phyloP scores from a whole-genome alignment of 805 yeast species.

The Clavispora vitiphila region DNA sequence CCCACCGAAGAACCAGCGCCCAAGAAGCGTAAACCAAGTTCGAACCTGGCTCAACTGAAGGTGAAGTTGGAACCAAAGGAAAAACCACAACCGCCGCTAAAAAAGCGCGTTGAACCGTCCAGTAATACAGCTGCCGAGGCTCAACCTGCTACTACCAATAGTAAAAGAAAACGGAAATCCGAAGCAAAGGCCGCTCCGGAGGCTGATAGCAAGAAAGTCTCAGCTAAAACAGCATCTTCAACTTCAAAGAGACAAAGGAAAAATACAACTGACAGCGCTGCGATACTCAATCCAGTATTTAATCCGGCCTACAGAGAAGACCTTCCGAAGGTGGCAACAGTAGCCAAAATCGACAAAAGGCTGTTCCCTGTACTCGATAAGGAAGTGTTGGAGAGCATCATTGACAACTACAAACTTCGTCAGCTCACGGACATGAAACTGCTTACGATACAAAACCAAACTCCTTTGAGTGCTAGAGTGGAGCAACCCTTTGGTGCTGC shows the following conservation, averaged over 20 bases:
- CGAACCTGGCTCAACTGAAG: slow-evolving; percentile 2
- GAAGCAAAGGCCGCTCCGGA: background rate
- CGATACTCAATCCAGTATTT: slow-evolving; percentile 15
- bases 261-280: slow-evolving; percentile 5
- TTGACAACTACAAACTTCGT: slow-evolving; percentile 15
- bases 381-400: slow-evolving; percentile 11
- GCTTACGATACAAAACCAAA: slow-evolving; percentile 9
- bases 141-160: background rate
- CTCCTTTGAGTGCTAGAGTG: slow-evolving; percentile 9
- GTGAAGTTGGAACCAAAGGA: slow-evolving; percentile 5
- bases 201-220: background rate
- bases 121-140: slow-evolving; percentile 2
- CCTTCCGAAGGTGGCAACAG: slow-evolving; percentile 8
- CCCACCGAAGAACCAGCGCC: slow-evolving; percentile 3
- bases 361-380: slow-evolving; percentile 12
- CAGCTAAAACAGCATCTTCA: slow-evolving; percentile 6
- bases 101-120: slow-evolving; percentile 3
- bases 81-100: slow-evolving; percentile 7
- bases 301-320: slow-evolving; percentile 16
- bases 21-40: slow-evolving; percentile 2
- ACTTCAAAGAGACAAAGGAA: slow-evolving; percentile 1
- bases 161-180: slow-evolving; percentile 1
- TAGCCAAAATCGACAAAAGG: slow-evolving; percentile 18
- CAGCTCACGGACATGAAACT: slow-evolving; percentile 26
- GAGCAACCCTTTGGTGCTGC: slow-evolving; percentile 9